These are phyloP conservation scores for Neolentinus lepideus DNA, from an alignment of 1,284 basidiomycete species.

Conservation along the genomic window DNA sequence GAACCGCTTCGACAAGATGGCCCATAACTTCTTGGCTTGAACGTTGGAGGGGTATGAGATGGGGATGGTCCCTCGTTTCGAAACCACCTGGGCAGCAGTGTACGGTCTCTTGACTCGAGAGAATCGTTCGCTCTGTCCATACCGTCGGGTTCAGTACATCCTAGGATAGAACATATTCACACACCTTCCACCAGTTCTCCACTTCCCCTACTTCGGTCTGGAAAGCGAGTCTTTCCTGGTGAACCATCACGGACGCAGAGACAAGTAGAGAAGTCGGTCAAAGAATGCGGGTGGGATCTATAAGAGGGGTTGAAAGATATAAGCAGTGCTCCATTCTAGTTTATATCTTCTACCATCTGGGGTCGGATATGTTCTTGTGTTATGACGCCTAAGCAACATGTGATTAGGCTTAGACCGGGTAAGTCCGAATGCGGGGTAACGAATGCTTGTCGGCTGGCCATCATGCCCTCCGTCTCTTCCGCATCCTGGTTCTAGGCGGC, in stretches of 20 bases:
- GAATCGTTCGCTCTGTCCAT: conserved; percentile 74
- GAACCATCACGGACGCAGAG: conserved; percentile 35
- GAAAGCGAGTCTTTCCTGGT: conserved; percentile 58
- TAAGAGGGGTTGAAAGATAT: too few species aligned
- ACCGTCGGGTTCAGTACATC: not conserved
- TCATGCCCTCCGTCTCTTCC: not conserved
- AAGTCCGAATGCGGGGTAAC: conserved; percentile 16
- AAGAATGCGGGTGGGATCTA: not conserved
- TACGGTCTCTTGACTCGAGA: conserved; percentile 83
- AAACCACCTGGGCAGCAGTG: conserved; percentile 88
- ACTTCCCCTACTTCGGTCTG: conserved; percentile 78
- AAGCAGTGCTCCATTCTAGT: too few species aligned
- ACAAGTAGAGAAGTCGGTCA: not conserved
- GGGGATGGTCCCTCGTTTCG: conserved; percentile 86
- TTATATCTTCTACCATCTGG: not conserved
- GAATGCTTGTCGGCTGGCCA: not conserved
- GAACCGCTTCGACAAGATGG: conserved; percentile 60
- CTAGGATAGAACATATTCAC: conserved; percentile 12
- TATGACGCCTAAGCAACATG: not conserved
- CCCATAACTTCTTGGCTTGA: conserved; percentile 86
- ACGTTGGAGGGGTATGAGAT: conserved; percentile 85
- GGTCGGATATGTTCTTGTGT: not conserved
- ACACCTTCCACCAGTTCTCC: conserved; percentile 90
- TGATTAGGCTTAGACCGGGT: conserved; percentile 5
- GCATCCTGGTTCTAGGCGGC: not conserved